Evolutionary conservation across 2,329 filamentous ascomycete genomes (phyloP), one percentile per base, ranked within the genome.

Genomic region (Rachicladosporium sp.): DNA sequence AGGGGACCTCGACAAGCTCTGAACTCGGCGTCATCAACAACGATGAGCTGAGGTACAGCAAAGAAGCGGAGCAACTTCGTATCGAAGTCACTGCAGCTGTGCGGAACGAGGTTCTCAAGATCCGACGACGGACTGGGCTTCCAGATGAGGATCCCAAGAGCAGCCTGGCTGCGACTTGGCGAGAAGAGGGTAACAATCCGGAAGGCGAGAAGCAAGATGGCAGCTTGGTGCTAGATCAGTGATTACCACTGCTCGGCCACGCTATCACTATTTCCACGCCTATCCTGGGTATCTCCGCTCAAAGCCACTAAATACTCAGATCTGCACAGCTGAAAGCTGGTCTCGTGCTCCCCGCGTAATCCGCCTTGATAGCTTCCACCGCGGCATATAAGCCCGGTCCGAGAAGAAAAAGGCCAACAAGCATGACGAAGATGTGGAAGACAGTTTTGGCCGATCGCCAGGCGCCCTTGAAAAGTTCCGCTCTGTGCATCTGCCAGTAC

Each of bases 111-210:
- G 80, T 98, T 2, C 62, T 89, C 37, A 84, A 85, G 52, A 70
- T 96, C 13, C 73, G 89, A 45, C 70, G 75, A 47, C 71, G 71
- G 33, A 65, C 82, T 42, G 88, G 87, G 1, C 76, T 82, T 45
- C 74, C 82, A 1, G 86, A 93, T 43, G 81, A 93, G 49, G 84
- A 93, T 50, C 78, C 82, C 0, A 79, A 82, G 49, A 73, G 78
- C 35, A 81, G 78, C 6, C 63, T 88, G 21, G 85, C 82, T 0
- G 83, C 89, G 60, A 94, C 87, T 1, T 96, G 85, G 80, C 67
- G 73, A 29, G 61, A 64, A 46, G 76, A 76, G 52, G 73, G 73
- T 1, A 58, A 56, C 0, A 66, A 66, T 44, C 56, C 60, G 29
- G 71, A 74, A 48, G 76, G 76, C 2, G 67, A 65, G 47, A 77